Conservation (phyloP, 306 rosid genomes). For the Acacia confusa region DNA sequence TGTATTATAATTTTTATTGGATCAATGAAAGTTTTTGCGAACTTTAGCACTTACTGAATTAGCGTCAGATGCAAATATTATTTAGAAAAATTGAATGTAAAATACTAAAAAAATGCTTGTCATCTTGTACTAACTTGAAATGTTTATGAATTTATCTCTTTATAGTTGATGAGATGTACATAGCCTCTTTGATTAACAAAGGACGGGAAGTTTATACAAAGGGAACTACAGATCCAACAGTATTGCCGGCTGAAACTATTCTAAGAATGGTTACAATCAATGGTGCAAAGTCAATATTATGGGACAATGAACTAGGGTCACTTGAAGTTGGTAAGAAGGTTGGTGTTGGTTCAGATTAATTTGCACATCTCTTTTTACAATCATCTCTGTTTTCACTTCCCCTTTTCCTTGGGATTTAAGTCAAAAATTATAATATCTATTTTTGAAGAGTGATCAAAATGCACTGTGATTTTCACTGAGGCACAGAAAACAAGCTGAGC, state of each 20-base stretch:
- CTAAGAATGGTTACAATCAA: conserved; percentile 70
- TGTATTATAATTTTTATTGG: neutral
- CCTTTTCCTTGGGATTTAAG: conserved; percentile 11
- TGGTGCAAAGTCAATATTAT: conserved; percentile 80
- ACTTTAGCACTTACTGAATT: neutral
- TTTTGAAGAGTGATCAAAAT: neutral
- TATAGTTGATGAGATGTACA: conserved; percentile 91
- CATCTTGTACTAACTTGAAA: conserved; percentile 8
- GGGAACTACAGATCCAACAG: conserved; percentile 77
- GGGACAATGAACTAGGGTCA: conserved; percentile 83
- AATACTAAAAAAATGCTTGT: neutral
- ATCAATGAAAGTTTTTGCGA: neutral
- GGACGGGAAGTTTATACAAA: conserved; percentile 64
- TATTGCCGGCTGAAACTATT: conserved; percentile 70
- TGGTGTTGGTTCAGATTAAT: conserved; percentile 28
- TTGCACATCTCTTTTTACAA: conserved; percentile 5
- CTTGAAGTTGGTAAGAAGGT: conserved; percentile 95
- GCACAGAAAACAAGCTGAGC: neutral
- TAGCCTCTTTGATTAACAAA: conserved; percentile 87
- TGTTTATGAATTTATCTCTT: conserved; percentile 33
- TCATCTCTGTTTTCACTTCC: conserved; percentile 5
- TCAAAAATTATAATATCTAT: conserved; percentile 10
- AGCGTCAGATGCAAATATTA: neutral
- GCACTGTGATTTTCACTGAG: neutral
- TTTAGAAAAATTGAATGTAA: neutral